Conservation (phyloP, 805 yeast species). For the Metschnikowia sp. region DNA sequence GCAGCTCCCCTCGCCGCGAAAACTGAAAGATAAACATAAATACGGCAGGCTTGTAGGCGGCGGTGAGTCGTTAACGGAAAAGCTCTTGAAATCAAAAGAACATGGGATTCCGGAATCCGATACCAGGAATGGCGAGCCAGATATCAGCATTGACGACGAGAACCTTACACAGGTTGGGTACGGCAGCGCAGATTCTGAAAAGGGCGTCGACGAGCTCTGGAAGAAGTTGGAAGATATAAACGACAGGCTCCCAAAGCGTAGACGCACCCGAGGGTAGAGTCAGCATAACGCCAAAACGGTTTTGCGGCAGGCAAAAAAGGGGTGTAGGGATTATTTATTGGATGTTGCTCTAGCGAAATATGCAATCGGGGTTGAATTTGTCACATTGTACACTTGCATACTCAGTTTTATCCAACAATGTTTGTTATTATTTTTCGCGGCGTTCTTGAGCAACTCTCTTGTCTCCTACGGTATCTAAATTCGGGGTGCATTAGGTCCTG, state of each 20-base stretch:
- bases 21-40: conserved; percentile 37
- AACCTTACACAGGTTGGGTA: conserved; percentile 18
- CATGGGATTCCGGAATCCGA: conserved; percentile 1
- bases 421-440: too few relatives aligned
- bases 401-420: too few relatives aligned
- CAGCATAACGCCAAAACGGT: neutral
- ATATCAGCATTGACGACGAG: conserved; percentile 9
- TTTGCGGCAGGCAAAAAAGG: too few relatives aligned
- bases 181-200: conserved; percentile 13
- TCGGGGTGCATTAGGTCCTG: too few relatives aligned
- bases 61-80: conserved; percentile 16
- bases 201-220: conserved; percentile 13
- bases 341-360: too few relatives aligned
- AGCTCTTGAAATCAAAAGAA: conserved; percentile 11
- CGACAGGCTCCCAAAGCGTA: conserved; percentile 9
- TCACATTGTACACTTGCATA: too few relatives aligned
- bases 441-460: too few relatives aligned
- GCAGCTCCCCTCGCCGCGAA: conserved; percentile 53
- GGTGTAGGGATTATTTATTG: too few relatives aligned
- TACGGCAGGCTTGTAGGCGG: conserved; percentile 48
- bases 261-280: conserved; percentile 6
- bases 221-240: conserved; percentile 13
- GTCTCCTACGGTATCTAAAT: too few relatives aligned
- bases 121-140: conserved; percentile 2
- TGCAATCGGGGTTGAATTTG: too few relatives aligned